Base-by-base conservation (phyloP, 495 filamentous ascomycete species). In the Parachaetomium inaequale region DNA sequence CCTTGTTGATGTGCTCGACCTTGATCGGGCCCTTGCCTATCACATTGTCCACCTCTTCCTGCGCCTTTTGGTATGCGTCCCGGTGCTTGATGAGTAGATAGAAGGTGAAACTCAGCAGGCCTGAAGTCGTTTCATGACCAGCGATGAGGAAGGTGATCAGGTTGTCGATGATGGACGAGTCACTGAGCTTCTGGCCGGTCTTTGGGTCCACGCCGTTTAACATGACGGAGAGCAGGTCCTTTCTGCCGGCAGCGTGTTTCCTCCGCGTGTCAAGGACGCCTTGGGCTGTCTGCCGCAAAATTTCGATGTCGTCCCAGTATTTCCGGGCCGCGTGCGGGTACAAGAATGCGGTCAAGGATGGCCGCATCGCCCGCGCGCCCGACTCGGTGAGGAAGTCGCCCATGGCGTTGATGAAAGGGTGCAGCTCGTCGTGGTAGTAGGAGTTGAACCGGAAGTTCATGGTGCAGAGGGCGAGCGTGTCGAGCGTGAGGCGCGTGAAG, bases 401-500 rank as follows among this genome's bases (percentile, higher is more conserved):
- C 88, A 91, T 89, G 8, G 87, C 85, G 28, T 75, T 69, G 26
- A 91, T 74, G 63, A 91, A 90, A 0, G 87, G 85, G 64, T 90
- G 87, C 62, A 85, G 66, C 0, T 86, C 79, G 28, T 88, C 83
- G 34, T 79, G 77, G 64, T 91, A 91, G 71, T 87, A 91, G 12
- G 82, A 86, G 66, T 92, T 92, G 77, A 92, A 92, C 19, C 89
- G 84, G 46, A 79, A 86, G 31, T 83, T 84, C 87, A 92, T 90
- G 0, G 88, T 75, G 66, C 87, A 90, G 14, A 92, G 78, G 5
- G 86, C 85, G 23, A 92, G 82, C 0, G 87, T 87, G 64, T 93
- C 88, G 14, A 93, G 78, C 3, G 87, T 87, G 42, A 93, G 71
- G 11, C 88, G 82, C 3, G 89, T 92, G 61, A 92, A 90, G 70